A percentile compares a stretch with the other conserved stretches of the same genome.
Conservation (phyloP, 1,284 basidiomycete species). For the Caloboletus firmus region DNA sequence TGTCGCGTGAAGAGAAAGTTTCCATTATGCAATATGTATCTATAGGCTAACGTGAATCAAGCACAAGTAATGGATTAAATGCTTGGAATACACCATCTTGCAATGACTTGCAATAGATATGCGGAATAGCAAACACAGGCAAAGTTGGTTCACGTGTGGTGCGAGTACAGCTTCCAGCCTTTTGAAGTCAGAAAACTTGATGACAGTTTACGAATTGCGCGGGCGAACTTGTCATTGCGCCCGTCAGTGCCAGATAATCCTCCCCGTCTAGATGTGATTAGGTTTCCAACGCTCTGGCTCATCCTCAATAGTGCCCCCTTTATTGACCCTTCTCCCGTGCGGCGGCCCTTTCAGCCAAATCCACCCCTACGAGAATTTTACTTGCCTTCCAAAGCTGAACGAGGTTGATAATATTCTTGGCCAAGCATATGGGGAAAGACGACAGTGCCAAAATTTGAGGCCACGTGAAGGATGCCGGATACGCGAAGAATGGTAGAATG, state of each 20-base stretch:
- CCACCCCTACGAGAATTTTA: constrained; percentile 91
- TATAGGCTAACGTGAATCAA: constrained; percentile 15
- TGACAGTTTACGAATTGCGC: constrained; percentile 16
- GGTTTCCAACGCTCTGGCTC: background rate
- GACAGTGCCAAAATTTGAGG: constrained; percentile 72
- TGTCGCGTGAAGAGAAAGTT: background rate
- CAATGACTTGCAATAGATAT: constrained; percentile 6
- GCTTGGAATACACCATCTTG: constrained; percentile 16
- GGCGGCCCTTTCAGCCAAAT: constrained; percentile 78
- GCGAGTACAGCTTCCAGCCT: constrained; percentile 2
- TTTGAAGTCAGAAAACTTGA: background rate
- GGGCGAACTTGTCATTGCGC: constrained; percentile 9
- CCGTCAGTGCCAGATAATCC: constrained; percentile 10
- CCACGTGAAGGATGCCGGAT: constrained; percentile 60
- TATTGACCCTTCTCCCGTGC: constrained; percentile 50
- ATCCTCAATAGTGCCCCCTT: background rate
- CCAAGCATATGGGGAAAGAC: constrained; percentile 71
- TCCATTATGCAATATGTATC: constrained; percentile 22
- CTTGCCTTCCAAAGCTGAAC: constrained; percentile 99
- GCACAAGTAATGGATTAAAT: constrained; percentile 7
- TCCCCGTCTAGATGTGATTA: constrained; percentile 17
- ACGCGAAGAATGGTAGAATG: constrained; percentile 24
- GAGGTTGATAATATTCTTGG: constrained; percentile 93
- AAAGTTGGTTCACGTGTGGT: constrained; percentile 4
- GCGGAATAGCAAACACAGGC: constrained; percentile 3